Conservation (phyloP, 352 stramenopile species). For the Globisporangium parvum region DNA sequence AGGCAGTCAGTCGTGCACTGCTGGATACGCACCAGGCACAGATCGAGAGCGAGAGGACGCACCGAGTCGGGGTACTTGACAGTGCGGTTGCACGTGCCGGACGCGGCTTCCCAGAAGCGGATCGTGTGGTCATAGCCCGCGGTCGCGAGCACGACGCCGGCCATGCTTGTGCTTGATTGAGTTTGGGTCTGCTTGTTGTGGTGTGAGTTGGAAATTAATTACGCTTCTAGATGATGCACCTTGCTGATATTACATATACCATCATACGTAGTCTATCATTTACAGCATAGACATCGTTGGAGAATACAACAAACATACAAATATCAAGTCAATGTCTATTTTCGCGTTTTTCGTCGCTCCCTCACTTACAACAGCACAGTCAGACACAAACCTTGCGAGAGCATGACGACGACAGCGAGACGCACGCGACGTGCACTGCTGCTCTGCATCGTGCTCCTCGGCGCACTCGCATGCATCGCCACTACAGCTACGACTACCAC, state of each 20-base stretch:
- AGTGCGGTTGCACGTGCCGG: conserved; percentile 92
- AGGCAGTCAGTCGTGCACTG: no score
- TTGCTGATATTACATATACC: no score
- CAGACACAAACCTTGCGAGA: no score
- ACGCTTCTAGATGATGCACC: no score
- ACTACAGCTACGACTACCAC: not conserved
- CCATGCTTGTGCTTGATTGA: conserved; percentile 26
- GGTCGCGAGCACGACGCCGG: conserved; percentile 94
- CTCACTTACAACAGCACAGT: no score
- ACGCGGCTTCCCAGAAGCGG: conserved; percentile 97
- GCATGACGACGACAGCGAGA: not conserved
- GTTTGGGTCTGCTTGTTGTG: not conserved
- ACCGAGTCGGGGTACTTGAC: conserved; percentile 95
- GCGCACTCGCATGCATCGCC: not conserved
- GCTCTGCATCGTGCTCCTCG: not conserved
- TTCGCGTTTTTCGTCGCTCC: no score
- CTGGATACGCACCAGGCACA: not conserved
- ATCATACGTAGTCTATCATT: not conserved
- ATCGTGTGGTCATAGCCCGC: conserved; percentile 98
- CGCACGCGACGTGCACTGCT: not conserved
- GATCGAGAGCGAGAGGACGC: conserved; percentile 10
- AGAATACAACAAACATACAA: no score
- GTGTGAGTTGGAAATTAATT: no score
- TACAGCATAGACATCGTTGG: not conserved
- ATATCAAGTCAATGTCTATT: no score